Conservation (phyloP, 2,329 filamentous ascomycete species). For the Penicillium sp. region DNA sequence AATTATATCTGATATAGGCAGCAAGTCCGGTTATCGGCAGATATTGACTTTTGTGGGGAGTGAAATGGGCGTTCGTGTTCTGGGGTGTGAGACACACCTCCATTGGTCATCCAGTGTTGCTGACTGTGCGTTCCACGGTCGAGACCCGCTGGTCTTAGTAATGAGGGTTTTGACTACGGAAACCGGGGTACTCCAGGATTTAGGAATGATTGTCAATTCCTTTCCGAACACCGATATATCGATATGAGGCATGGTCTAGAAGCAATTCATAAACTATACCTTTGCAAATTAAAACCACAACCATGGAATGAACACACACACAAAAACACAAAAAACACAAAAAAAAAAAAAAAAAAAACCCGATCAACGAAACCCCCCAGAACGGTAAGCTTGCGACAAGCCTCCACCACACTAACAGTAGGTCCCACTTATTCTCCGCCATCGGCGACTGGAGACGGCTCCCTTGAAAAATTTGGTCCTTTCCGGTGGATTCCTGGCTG, state of each 20-base stretch:
- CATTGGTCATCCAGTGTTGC: not conserved
- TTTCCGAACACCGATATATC: too few relatives aligned
- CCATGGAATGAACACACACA: too few relatives aligned
- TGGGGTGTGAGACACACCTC: constrained; percentile 1
- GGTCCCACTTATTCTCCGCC: constrained; percentile 17
- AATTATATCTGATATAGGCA: not conserved
- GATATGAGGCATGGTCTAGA: too few relatives aligned
- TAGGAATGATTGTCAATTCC: too few relatives aligned
- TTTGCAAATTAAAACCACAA: too few relatives aligned
- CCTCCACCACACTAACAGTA: constrained; percentile 7
- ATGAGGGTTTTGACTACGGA: not conserved
- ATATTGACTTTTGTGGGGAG: constrained; percentile 8
- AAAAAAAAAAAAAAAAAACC: too few relatives aligned
- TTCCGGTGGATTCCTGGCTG: not conserved
- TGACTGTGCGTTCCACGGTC: not conserved
- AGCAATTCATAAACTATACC: too few relatives aligned
- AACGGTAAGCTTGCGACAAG: constrained; percentile 12
- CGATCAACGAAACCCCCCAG: not conserved
- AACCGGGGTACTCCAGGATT: too few relatives aligned
- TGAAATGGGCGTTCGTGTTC: constrained; percentile 8
- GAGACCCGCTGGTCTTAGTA: constrained; percentile 11
- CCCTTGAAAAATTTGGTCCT: not conserved
- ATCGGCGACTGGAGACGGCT: constrained; percentile 12
- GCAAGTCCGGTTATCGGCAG: not conserved
- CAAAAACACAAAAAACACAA: too few relatives aligned